Evolutionary conservation across 192 early-diverging fungal species (phyloP).

Genomic region (Coemansia sp.): DNA sequence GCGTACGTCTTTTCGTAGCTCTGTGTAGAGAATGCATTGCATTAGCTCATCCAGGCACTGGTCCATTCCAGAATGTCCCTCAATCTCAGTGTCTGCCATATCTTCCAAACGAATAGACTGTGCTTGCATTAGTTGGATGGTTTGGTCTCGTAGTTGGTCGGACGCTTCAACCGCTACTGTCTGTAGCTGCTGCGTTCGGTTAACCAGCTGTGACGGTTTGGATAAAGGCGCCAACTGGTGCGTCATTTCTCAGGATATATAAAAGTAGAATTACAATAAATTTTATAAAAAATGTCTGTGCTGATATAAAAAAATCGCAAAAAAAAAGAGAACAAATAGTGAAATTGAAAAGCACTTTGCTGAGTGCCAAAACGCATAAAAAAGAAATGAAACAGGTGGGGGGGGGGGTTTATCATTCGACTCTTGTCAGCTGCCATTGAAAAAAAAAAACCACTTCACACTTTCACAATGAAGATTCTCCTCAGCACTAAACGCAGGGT

Average conservation of each 20-base stretch:
- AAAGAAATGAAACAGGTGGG: too few relatives aligned
- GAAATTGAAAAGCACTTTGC: too few relatives aligned
- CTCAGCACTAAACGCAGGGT: too few relatives aligned
- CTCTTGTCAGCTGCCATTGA: too few relatives aligned
- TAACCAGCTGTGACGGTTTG: conserved; percentile 6
- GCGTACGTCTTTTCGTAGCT: conserved; percentile 40
- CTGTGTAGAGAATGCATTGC: conserved; percentile 37
- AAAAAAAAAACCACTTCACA: too few relatives aligned
- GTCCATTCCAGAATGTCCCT: conserved; percentile 14
- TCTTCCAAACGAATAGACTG: conserved; percentile 40
- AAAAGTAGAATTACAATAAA: too few relatives aligned
- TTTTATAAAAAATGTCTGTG: background rate
- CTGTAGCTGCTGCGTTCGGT: conserved; percentile 35
- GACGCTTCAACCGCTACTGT: conserved; percentile 40
- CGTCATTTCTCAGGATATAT: background rate
- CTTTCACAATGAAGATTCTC: too few relatives aligned
- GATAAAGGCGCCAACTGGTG: background rate
- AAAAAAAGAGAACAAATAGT: too few relatives aligned
- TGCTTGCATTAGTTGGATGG: conserved; percentile 26
- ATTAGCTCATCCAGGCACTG: conserved; percentile 40
- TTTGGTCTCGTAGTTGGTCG: conserved; percentile 30
- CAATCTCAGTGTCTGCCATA: conserved; percentile 39
- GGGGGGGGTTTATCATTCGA: too few relatives aligned
- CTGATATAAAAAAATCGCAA: background rate
- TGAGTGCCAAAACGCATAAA: too few relatives aligned